A percentile compares a stretch with the other conserved stretches of the same genome.
These are phyloP conservation scores for Chamaecyparis obtusa DNA, from an alignment of 75 land plant species.

Conservation along the genomic window DNA sequence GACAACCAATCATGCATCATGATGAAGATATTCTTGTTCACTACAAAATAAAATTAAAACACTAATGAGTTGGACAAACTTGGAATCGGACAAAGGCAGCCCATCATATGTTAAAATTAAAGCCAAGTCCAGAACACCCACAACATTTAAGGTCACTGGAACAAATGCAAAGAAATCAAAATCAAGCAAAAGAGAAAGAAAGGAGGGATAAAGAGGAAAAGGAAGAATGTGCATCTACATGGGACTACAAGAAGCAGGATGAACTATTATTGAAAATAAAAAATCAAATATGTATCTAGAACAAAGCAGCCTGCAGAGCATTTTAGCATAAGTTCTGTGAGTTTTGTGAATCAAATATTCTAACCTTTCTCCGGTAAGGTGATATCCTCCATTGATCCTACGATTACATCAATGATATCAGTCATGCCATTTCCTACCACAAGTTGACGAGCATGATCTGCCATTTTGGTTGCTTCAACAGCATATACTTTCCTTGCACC, in stretches of 20 bases:
- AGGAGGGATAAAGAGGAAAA: neutral
- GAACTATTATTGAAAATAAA: neutral
- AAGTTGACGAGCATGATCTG: constrained; percentile 81
- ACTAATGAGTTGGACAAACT: neutral
- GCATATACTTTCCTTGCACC: constrained; percentile 98
- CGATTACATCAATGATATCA: constrained; percentile 86
- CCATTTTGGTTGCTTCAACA: constrained; percentile 98
- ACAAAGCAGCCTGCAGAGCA: neutral
- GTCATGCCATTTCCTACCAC: constrained; percentile 68
- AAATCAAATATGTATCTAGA: neutral
- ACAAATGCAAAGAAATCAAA: neutral
- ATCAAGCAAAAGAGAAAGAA: neutral
- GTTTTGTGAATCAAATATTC: neutral
- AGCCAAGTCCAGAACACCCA: neutral
- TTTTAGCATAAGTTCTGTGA: neutral
- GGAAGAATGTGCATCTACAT: neutral
- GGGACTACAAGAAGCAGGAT: neutral
- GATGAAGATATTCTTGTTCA: neutral
- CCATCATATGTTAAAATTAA: neutral
- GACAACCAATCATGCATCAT: neutral
- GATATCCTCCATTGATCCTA: constrained; percentile 91
- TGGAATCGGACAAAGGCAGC: neutral
- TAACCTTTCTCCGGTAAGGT: constrained; percentile 89
- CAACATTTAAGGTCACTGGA: neutral
- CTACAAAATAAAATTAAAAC: neutral